Evolutionary conservation across 1,284 basidiomycete species (phyloP).

Genomic region (Pyrrhoderma noxium): DNA sequence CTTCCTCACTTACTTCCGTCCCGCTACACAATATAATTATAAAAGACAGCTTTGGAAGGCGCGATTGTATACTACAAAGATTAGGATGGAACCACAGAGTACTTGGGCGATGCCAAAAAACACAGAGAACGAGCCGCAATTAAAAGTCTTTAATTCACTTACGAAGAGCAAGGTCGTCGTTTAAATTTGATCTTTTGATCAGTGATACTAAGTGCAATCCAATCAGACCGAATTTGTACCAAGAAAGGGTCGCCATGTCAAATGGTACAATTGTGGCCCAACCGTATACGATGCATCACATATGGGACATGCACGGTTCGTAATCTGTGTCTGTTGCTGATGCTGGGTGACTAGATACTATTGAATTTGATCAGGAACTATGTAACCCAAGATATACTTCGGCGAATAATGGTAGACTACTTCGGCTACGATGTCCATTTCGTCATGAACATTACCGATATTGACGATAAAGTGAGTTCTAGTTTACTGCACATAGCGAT

Average conservation of each 20-base stretch:
- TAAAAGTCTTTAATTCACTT: constrained; percentile 93
- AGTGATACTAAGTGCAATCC: constrained; percentile 13
- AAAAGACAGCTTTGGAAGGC: neutral
- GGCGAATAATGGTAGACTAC: constrained; percentile 91
- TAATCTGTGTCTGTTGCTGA: constrained; percentile 17
- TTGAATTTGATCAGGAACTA: constrained; percentile 67
- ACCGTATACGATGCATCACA: constrained; percentile 98
- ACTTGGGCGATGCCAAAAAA: constrained; percentile 34
- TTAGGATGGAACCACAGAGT: constrained; percentile 40
- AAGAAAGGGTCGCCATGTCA: constrained; percentile 75
- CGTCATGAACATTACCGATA: constrained; percentile 99
- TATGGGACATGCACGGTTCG: constrained; percentile 96
- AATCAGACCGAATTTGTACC: constrained; percentile 78
- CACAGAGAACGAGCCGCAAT: constrained; percentile 45
- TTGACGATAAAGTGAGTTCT: constrained; percentile 90
- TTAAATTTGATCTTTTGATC: constrained; percentile 20
- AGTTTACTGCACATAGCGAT: no score
- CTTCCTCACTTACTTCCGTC: neutral
- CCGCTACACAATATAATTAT: no score
- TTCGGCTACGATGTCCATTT: constrained; percentile 98
- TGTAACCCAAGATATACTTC: constrained; percentile 93
- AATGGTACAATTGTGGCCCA: constrained; percentile 99
- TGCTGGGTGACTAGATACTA: constrained; percentile 15
- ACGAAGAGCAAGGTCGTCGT: constrained; percentile 69
- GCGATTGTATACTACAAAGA: neutral